These are phyloP conservation scores for Penicillium fimorum DNA, from an alignment of 495 filamentous ascomycete species.

Conservation along the genomic window DNA sequence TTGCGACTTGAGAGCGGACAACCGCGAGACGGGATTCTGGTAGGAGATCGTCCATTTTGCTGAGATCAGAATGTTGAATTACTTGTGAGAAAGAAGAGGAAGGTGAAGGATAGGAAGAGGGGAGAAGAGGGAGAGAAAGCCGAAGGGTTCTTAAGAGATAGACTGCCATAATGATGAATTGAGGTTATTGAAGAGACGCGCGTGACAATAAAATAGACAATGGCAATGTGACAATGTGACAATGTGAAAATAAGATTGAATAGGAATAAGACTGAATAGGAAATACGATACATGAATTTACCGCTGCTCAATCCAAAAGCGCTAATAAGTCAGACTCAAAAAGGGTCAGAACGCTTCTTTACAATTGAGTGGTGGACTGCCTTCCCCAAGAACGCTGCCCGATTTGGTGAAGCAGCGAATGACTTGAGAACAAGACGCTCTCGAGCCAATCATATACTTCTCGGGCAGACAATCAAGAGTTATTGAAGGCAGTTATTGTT, in stretches of 20 bases:
- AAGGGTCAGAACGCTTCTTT: conserved; percentile 25
- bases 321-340: conserved; percentile 5
- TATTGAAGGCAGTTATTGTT: conserved; percentile 53
- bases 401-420: conserved; percentile 34
- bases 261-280: too few species aligned
- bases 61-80: not conserved
- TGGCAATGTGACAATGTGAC: conserved; percentile 7
- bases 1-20: conserved; percentile 17
- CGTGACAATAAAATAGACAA: not conserved
- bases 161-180: not conserved
- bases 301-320: conserved; percentile 36
- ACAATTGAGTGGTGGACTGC: conserved; percentile 34
- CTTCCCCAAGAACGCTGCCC: conserved; percentile 37
- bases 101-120: not conserved
- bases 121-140: not conserved
- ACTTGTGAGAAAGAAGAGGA: not conserved
- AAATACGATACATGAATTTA: conserved; percentile 22
- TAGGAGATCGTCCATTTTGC: not conserved
- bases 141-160: not conserved
- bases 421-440: conserved; percentile 45
- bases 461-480: conserved; percentile 31
- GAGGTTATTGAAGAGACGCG: conserved; percentile 3
- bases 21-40: conserved; percentile 3
- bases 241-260: not conserved
- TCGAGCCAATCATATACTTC: conserved; percentile 22